Evolutionary conservation across 2,329 filamentous ascomycete species (phyloP), one percentile per base, ranked within the genome.

Genomic region (Drechslerella dactyloides): DNA sequence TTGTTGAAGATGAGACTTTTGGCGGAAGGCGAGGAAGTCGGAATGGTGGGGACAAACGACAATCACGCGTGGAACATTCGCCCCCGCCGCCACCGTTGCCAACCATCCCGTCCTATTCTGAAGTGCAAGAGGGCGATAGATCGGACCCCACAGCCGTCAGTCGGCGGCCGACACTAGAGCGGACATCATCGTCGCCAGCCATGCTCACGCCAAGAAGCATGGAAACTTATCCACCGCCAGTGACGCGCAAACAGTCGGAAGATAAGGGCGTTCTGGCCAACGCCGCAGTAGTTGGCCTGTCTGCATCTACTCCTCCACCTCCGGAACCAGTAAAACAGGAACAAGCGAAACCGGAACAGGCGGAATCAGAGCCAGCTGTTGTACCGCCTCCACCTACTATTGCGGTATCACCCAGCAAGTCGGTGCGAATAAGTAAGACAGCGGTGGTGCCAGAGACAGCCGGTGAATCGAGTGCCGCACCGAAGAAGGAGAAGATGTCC

Each of bases 141-240:
- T 58, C 62, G 0, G 62, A 66, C 23, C 54, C 37, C n/a, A 56
- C 62, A 17, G 24, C 51, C 15, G 40, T 33, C 23, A 56, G 58
- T 8, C 17, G 69, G 13, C 48, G 61, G 37, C 69, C 61, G 4
- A 58, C 63, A 5, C 33, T 73, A 11, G 68, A 72, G 42, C 50
- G 68, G 17, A 72, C 68, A 1, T 72, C 68, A 7, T 72, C 68
- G 8, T 72, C 68, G 19, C 68, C 68, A 8, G 68, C 68, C 15
- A 72, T 65, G 60, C 4, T 72, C 37, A 65, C 68, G n/a, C 68
- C 68, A 23, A 65, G 60, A 33, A 64, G 56, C 8, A 30, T 37
- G 5, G 68, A 72, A 24, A 60, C 55, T 11, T 61, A 52, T 48
- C 35, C 27, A 3, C 8, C 55, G 8, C n/a, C 17, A 19, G 6